Evolutionary conservation across 306 rosid species (phyloP).

Genomic region (apple (Malus domestica)): ASM211411v1 NC_041804.1:34997001-34997500

Average conservation of each 20-base stretch:
- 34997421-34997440: constrained; percentile 72
- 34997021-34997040: background rate
- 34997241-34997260: constrained; percentile 83
- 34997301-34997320: background rate
- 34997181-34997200: constrained; percentile 97
- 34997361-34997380: background rate
- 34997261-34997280: constrained; percentile 75
- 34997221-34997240: constrained; percentile 79
- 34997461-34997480: constrained; percentile 95
- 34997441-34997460: constrained; percentile 96
- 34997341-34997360: background rate
- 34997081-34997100: constrained; percentile 79
- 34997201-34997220: constrained; percentile 93
- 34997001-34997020: background rate
- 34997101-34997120: constrained; percentile 70
- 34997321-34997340: constrained; percentile 1
- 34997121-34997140: constrained; percentile 75
- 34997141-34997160: constrained; percentile 86
- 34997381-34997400: constrained; percentile 68
- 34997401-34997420: constrained; percentile 89
- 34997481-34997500: constrained; percentile 75
- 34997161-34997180: constrained; percentile 86
- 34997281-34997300: constrained; percentile 81
- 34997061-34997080: constrained; percentile 76
- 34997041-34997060: constrained; percentile 6